Conservation (phyloP, 345 rosid genomes). For the Bruguiera gymnorhiza region DNA sequence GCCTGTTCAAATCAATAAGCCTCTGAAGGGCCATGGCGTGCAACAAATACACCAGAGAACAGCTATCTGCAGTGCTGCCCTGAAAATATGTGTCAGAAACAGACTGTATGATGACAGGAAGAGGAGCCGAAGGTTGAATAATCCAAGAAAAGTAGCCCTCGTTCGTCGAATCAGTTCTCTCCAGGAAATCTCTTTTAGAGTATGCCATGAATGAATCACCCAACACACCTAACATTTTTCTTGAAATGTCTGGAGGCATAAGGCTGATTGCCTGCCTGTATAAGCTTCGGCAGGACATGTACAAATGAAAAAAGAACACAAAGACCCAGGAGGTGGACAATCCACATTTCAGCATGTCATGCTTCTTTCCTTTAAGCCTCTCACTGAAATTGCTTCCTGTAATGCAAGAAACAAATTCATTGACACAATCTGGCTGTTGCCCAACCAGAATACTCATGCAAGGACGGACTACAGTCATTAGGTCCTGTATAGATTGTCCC, state of each 20-base stretch:
- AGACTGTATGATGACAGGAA: slow-evolving; percentile 53
- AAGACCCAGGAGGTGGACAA: slow-evolving; percentile 52
- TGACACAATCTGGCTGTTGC: slow-evolving; percentile 39
- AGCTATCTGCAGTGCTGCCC: slow-evolving; percentile 44
- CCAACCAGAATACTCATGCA: slow-evolving; percentile 52
- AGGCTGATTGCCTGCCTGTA: slow-evolving; percentile 62
- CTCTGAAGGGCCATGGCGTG: slow-evolving; percentile 71
- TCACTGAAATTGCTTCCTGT: slow-evolving; percentile 38
- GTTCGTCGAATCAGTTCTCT: slow-evolving; percentile 53
- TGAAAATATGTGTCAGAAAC: slow-evolving; percentile 44
- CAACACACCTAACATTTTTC: slow-evolving; percentile 48
- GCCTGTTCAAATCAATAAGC: slow-evolving; percentile 81
- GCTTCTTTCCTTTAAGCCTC: slow-evolving; percentile 26
- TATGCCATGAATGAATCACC: slow-evolving; percentile 46
- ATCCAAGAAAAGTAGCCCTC: slow-evolving; percentile 82
- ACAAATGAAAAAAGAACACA: slow-evolving; percentile 65
- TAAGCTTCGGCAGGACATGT: slow-evolving; percentile 69
- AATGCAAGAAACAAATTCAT: slow-evolving; percentile 45
- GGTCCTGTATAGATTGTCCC: slow-evolving; percentile 53
- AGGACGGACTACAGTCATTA: slow-evolving; percentile 54
- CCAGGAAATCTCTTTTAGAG: slow-evolving; percentile 63
- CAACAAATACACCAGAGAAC: slow-evolving; percentile 51
- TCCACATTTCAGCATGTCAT: slow-evolving; percentile 19
- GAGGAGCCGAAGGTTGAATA: slow-evolving; percentile 56
- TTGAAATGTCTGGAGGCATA: slow-evolving; percentile 55